phyloP scores from a whole-genome alignment of 768 basidiomycete genomes.

The Panus rudis region DNA sequence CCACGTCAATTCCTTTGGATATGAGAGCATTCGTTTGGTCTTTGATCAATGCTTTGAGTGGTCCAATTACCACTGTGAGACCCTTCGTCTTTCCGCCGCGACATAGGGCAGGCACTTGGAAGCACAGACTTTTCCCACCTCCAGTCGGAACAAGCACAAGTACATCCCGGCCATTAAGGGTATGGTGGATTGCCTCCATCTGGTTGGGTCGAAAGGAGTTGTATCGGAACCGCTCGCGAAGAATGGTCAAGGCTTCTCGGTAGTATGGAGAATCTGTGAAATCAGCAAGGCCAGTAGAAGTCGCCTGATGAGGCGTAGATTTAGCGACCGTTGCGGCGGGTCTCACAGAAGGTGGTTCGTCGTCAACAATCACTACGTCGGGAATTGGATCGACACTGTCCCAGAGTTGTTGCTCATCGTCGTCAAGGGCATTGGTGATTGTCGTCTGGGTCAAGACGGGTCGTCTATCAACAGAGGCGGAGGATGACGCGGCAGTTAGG shows the following conservation, averaged over 20 bases:
- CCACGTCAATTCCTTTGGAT: conserved; percentile 60
- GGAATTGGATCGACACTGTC: too few species aligned
- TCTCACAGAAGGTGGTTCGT: neutral
- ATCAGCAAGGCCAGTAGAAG: conserved; percentile 5
- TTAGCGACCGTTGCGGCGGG: neutral
- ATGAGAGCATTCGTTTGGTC: conserved; percentile 76
- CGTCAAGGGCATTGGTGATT: too few species aligned
- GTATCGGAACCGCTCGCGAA: conserved; percentile 58
- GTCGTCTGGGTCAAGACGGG: too few species aligned
- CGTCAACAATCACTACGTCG: too few species aligned
- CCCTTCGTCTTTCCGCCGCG: conserved; percentile 62
- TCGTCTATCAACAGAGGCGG: too few species aligned
- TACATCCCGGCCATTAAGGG: conserved; percentile 75
- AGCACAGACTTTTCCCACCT: conserved; percentile 85
- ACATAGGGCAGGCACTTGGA: conserved; percentile 87
- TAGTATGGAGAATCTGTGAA: conserved; percentile 15
- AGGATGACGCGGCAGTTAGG: too few species aligned
- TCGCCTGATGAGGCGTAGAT: neutral
- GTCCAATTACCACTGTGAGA: conserved; percentile 86
- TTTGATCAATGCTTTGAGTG: conserved; percentile 80
- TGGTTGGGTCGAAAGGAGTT: conserved; percentile 74
- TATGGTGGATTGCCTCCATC: conserved; percentile 75
- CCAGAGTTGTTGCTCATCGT: too few species aligned
- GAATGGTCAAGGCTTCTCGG: conserved; percentile 34
- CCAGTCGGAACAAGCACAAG: conserved; percentile 97